Evolutionary conservation across 768 basidiomycete species (phyloP).

Genomic region (Kondoa subrosea): DNA sequence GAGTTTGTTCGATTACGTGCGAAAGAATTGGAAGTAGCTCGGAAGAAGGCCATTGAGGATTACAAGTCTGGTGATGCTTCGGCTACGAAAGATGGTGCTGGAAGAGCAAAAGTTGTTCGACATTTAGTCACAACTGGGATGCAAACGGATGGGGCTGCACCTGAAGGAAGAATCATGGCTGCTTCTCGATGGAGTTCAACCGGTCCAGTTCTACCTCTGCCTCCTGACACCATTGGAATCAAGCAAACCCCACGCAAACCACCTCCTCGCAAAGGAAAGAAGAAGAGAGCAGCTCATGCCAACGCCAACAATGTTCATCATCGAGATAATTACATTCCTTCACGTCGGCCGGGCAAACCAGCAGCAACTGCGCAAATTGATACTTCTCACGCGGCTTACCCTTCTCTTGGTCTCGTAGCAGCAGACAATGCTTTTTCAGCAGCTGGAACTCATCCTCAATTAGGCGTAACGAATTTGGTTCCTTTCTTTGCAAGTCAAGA

Average conservation of each 20-base stretch:
- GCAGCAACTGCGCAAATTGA: not conserved
- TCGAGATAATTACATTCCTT: constrained; percentile 80
- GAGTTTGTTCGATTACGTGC: not conserved
- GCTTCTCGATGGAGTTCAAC: constrained; percentile 3
- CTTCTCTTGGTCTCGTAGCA: constrained; percentile 30
- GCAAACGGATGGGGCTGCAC: not conserved
- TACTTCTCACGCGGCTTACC: not conserved
- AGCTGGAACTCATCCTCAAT: constrained; percentile 33
- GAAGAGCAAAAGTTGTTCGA: not conserved
- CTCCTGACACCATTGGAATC: not conserved
- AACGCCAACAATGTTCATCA: constrained; percentile 94
- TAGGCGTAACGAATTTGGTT: constrained; percentile 36
- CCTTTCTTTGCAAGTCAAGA: constrained; percentile 48
- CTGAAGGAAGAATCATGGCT: not conserved
- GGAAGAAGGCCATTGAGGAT: not conserved
- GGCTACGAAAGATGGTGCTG: not conserved
- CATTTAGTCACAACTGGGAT: not conserved
- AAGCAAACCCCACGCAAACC: constrained; percentile 1
- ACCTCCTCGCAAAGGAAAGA: constrained; percentile 42
- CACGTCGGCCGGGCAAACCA: constrained; percentile 38
- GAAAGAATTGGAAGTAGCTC: constrained; percentile 2
- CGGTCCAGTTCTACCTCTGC: not conserved
- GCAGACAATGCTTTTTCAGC: constrained; percentile 30
- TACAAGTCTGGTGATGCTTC: not conserved
- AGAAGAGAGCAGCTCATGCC: constrained; percentile 76